Base-by-base conservation (phyloP, 257 asterid species). In the Rauvolfia tetraphylla region DNA sequence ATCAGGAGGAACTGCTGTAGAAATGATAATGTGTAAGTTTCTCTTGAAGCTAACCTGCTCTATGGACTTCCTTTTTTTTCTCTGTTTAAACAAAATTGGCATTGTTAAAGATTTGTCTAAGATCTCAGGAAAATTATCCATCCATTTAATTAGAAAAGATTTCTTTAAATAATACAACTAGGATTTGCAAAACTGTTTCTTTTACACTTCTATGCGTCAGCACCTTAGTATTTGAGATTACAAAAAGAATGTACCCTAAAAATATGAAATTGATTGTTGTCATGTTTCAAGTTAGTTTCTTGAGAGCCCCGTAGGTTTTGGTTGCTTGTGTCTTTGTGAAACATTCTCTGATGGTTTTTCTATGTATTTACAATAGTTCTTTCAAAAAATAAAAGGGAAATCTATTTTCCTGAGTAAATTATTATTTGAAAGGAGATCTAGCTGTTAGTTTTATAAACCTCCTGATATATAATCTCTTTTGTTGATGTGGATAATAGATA, bases 11-110 rank as follows among this genome's bases (percentile, higher is more conserved):
- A 51, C 54, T 79, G 79, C 63, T 76, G 75, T 29, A 74, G 77
- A 69, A 75, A 79, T 80, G 51, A n/a, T n/a, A n/a, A 76, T 23
- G 12, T 12, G 88, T 84, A 76, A 80, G 85, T 78, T 68, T 66
- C 71, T 66, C n/a, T 4, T 56, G 27, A 66, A 66, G 27, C 71
- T 66, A 33, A 63, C 70, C 39, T 63, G 7, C 15, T 29, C 12
- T 27, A 3, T 62, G 5, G 41, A 7, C 44, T 33, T 81, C 51
- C 46, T 34, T 17, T 1, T 41, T 53, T 62, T 10, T 54, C 17
- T 49, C 38, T 48, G 11, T 0, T 38, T 2, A 31, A 25, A 46
- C 18, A 69, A 58, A 38, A 34, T 34, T 15, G 68, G 13, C 33
- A 4, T 61, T 61, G 51, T 46, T 46, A n/a, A n/a, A n/a, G n/a